Evolutionary conservation across 108 stramenopile species (phyloP).

Genomic region (Skeletonema tropicum): DNA sequence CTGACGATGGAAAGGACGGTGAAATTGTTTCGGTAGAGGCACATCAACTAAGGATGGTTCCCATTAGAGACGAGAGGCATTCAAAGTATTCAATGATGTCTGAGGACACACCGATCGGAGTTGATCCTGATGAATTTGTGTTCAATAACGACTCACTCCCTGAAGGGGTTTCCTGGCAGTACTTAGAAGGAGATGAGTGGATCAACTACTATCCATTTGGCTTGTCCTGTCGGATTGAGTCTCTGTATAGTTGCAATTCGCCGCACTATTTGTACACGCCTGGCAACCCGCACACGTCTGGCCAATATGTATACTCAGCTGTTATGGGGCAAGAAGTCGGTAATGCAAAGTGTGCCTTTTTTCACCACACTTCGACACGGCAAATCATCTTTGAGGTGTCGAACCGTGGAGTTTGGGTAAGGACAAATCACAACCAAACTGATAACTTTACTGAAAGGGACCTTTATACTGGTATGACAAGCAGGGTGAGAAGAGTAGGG

Average conservation of each 20-base stretch:
- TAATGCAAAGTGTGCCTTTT: neutral
- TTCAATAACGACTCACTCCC: neutral
- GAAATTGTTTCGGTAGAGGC: constrained; percentile 8
- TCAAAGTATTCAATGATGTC: neutral
- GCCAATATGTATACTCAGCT: neutral
- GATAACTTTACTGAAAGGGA: constrained; percentile 3
- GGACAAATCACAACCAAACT: neutral
- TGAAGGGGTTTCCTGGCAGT: constrained; percentile 6
- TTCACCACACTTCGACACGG: constrained; percentile 2
- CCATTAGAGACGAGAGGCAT: constrained; percentile 5
- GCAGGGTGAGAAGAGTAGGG: neutral
- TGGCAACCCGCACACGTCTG: constrained; percentile 7
- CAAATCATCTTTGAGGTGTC: constrained; percentile 15
- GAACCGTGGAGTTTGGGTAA: constrained; percentile 4
- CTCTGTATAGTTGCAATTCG: neutral
- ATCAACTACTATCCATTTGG: neutral
- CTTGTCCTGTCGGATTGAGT: constrained; percentile 2
- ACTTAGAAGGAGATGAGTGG: neutral
- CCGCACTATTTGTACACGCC: constrained; percentile 14
- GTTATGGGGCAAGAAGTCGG: neutral
- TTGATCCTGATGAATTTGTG: constrained; percentile 8
- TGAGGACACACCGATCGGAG: constrained; percentile 1
- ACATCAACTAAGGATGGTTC: neutral
- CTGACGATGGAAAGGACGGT: neutral
- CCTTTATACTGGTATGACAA: constrained; percentile 1